These are phyloP conservation scores for Arthrobotrys pseudoclavata DNA, from an alignment of 2,329 filamentous ascomycete genomes.

Conservation along the genomic window DNA sequence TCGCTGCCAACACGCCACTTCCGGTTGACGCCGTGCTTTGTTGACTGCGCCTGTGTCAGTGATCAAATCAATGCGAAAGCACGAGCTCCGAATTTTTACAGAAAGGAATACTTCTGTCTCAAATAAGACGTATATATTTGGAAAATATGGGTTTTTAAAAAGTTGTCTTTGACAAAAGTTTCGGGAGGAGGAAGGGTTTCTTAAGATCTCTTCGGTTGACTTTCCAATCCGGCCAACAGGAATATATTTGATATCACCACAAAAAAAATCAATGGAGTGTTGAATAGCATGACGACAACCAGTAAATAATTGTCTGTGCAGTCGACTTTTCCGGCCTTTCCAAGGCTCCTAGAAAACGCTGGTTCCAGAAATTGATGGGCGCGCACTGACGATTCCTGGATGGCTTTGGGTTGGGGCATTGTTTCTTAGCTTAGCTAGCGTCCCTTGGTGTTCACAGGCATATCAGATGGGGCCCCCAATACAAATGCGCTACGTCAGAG, in stretches of 20 bases:
- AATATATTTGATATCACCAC: constrained; percentile 17
- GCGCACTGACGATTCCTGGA: constrained; percentile 36
- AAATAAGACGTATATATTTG: neutral
- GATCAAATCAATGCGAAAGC: constrained; percentile 1
- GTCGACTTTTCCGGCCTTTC: constrained; percentile 12
- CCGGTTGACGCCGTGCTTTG: constrained; percentile 18
- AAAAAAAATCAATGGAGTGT: neutral
- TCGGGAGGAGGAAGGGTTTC: constrained; percentile 8
- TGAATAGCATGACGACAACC: constrained; percentile 42
- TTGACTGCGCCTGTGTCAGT: constrained; percentile 9
- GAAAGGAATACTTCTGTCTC: neutral
- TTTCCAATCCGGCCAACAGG: constrained; percentile 8
- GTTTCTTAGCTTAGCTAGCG: constrained; percentile 10
- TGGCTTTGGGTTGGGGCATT: constrained; percentile 33
- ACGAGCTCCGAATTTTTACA: neutral
- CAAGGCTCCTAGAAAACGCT: constrained; percentile 11
- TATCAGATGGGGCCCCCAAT: constrained; percentile 19
- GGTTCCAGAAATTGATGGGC: constrained; percentile 44
- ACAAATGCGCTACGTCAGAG: constrained; percentile 44
- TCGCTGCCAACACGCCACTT: constrained; percentile 22
- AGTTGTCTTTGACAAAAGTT: neutral
- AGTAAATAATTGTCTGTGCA: neutral
- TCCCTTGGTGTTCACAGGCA: neutral
- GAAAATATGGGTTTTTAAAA: neutral
- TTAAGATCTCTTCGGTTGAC: neutral